These are phyloP conservation scores for Coemansia sp. DNA, from an alignment of 192 early-diverging fungal genomes.

Conservation along the genomic window DNA sequence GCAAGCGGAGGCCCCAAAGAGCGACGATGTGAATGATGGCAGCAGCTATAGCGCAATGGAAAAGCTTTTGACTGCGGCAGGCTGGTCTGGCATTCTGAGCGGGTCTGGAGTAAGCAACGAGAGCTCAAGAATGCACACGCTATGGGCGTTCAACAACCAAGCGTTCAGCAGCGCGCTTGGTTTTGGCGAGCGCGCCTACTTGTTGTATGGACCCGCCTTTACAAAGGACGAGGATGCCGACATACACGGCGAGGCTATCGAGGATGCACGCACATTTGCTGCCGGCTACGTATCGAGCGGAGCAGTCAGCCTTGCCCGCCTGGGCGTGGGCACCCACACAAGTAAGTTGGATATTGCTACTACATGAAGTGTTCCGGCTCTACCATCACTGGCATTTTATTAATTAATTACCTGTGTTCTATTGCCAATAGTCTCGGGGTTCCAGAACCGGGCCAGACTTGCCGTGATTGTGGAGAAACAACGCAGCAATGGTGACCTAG, in stretches of 20 bases:
- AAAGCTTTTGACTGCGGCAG: conserved; percentile 35
- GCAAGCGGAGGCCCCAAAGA: conserved; percentile 14
- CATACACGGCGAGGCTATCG: conserved; percentile 18
- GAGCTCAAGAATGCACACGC: conserved; percentile 32
- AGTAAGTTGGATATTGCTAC: conserved; percentile 16
- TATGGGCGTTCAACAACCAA: conserved; percentile 51
- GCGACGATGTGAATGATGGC: neutral
- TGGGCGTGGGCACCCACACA: conserved; percentile 41
- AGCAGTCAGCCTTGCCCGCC: conserved; percentile 38
- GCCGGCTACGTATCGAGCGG: conserved; percentile 27
- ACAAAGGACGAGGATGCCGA: conserved; percentile 36
- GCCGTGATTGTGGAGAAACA: conserved; percentile 26
- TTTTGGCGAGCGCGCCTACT: conserved; percentile 44
- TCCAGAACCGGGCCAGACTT: conserved; percentile 8
- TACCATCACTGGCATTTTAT: neutral
- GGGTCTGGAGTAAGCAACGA: neutral
- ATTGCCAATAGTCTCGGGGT: conserved; percentile 30
- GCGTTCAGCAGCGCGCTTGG: conserved; percentile 32
- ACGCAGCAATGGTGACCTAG: conserved; percentile 8
- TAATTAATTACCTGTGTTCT: neutral
- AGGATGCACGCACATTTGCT: conserved; percentile 32
- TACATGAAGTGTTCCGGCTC: neutral
- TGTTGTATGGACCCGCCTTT: conserved; percentile 43
- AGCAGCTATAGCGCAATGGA: conserved; percentile 31
- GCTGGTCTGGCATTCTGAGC: conserved; percentile 37